Conservation (phyloP, 352 stramenopile genomes). For the Phytopythium helicoides region DNA sequence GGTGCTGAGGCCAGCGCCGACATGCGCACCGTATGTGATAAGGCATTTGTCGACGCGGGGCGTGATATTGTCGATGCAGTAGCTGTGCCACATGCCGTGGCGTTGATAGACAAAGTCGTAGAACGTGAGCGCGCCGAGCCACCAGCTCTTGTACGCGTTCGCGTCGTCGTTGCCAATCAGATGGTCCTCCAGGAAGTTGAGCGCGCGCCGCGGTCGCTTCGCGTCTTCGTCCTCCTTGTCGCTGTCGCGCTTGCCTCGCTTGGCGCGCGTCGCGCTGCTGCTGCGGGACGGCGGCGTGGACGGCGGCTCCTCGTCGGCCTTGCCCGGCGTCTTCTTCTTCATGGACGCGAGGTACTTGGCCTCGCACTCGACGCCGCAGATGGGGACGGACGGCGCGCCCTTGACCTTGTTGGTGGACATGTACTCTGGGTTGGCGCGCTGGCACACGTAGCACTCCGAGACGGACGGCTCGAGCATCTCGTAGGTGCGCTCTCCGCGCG, state of each 20-base stretch:
- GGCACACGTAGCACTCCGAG: constrained; percentile 64
- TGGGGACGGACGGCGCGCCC: constrained; percentile 42
- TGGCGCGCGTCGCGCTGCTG: constrained; percentile 20
- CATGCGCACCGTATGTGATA: constrained; percentile 64
- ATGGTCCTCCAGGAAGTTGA: constrained; percentile 77
- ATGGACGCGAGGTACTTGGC: constrained; percentile 31
- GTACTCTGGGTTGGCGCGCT: constrained; percentile 56
- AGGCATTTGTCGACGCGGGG: constrained; percentile 68
- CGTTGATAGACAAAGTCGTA: constrained; percentile 87
- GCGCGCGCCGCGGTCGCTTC: constrained; percentile 48
- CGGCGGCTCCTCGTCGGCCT: constrained; percentile 3
- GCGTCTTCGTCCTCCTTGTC: constrained; percentile 21
- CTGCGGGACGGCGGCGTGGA: constrained; percentile 5
- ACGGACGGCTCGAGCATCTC: constrained; percentile 1
- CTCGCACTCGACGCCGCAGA: constrained; percentile 75
- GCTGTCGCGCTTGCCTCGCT: constrained; percentile 33
- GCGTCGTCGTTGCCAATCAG: constrained; percentile 63
- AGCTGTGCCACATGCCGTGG: constrained; percentile 86
- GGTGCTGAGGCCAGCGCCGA: constrained; percentile 1
- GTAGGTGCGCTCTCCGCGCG: constrained; percentile 17
- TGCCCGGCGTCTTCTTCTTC: constrained; percentile 32
- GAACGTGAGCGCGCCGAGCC: constrained; percentile 75
- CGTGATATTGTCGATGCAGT: constrained; percentile 67
- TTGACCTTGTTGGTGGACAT: constrained; percentile 58
- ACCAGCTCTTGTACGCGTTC: constrained; percentile 87